Evolutionary conservation across 73 alveolate genomes (phyloP).

Genomic region (Paramecium tetraurelia): DNA sequence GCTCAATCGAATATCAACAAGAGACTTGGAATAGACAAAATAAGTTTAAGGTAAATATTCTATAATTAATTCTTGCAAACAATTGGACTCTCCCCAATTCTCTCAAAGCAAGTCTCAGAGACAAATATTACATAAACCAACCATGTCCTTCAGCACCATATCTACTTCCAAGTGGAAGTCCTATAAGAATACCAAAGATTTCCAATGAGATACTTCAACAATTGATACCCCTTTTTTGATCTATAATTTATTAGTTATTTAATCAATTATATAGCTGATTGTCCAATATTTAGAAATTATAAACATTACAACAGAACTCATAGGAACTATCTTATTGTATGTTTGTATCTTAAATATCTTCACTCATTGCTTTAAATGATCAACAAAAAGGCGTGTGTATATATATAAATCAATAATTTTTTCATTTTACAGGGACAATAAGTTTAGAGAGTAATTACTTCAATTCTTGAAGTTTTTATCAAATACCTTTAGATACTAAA

Average conservation of each 20-base stretch:
- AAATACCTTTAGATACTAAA: not conserved
- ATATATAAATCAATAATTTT: no score
- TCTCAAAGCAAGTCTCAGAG: not conserved
- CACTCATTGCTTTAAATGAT: not conserved
- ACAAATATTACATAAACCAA: not conserved
- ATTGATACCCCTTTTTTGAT: not conserved
- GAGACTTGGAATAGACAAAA: not conserved
- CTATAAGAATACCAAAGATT: not conserved
- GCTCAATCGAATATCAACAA: not conserved
- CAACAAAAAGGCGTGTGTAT: not conserved
- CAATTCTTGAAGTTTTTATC: not conserved
- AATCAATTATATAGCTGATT: not conserved
- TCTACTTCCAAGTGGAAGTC: conserved; percentile 8
- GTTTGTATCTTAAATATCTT: no score
- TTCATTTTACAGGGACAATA: no score
- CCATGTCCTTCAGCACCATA: not conserved
- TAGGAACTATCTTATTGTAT: no score
- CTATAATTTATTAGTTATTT: not conserved
- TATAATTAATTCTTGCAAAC: not conserved
- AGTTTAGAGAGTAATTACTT: no score
- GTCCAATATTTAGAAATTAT: not conserved
- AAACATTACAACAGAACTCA: not conserved
- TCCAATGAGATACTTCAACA: not conserved
- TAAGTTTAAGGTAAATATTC: not conserved
- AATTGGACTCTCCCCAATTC: not conserved